Percentiles rank a stretch among this genome's conserved stretches.
These are phyloP conservation scores for Brassica cretica DNA, from an alignment of 345 rosid species.

Conservation along the genomic window DNA sequence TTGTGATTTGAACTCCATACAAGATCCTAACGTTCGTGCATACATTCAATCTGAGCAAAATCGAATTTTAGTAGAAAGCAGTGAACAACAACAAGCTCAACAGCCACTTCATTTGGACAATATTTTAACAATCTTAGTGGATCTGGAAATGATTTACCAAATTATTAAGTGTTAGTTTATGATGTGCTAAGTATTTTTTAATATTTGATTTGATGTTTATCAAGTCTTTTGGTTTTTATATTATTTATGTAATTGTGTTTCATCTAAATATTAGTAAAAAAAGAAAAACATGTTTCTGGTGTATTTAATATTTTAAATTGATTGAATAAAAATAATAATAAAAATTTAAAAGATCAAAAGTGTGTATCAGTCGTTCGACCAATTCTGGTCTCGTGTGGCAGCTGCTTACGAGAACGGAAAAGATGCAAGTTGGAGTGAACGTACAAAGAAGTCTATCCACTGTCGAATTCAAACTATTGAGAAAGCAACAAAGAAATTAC, in stretches of 20 bases:
- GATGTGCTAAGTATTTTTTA: neutral
- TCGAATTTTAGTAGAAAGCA: neutral
- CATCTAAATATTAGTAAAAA: too few species aligned
- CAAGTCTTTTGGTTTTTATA: neutral
- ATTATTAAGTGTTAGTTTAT: neutral
- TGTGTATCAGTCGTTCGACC: too few species aligned
- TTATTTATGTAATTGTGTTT: neutral
- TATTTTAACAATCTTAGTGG: neutral
- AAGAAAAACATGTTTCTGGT: too few species aligned
- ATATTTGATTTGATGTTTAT: neutral
- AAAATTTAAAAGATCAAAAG: too few species aligned
- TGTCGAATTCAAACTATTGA: too few species aligned
- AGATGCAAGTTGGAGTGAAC: too few species aligned
- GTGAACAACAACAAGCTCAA: neutral
- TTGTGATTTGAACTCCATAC: neutral
- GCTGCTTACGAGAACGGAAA: too few species aligned
- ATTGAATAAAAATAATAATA: too few species aligned
- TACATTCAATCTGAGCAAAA: neutral
- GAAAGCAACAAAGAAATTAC: too few species aligned
- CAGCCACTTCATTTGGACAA: neutral
- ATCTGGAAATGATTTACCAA: neutral
- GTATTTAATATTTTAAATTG: too few species aligned
- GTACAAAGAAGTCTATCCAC: too few species aligned
- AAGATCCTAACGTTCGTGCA: neutral
- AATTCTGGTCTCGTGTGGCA: too few species aligned